Base-by-base conservation (phyloP, 1,139 yeast species). In the Pichia sp. region DNA sequence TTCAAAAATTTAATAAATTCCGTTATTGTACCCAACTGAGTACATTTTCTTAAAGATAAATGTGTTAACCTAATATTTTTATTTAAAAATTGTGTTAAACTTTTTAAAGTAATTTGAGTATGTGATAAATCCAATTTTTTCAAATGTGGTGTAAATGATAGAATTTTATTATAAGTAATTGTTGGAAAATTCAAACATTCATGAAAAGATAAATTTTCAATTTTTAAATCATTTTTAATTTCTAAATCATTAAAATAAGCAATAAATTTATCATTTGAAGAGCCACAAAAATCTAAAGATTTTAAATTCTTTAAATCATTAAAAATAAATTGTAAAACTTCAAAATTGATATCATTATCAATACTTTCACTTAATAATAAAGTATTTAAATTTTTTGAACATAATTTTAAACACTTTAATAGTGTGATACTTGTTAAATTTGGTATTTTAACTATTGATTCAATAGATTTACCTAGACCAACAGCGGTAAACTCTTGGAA, bases 361-460 rank as follows among this genome's bases (percentile, higher is more conserved):
- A 89, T 86, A 58, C 86, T 85, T 64, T 89, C 97, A 54, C 86
- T 78, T 2, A 89, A 94, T 52, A 88, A 70, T 64, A 89, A 87
- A 63, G 89, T 96, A 29, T 78, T 68, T 47, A 89, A 67, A 56
- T 85, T 83, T 0, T 89, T 86, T n/a, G 79, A 73, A 37, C 50
- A 42, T 55, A 80, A 67, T 46, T 69, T 64, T 39, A 89, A 70
- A 48, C 88, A 86, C 36, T 75, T 70, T 45, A 77, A 64, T 34
- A 89, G 80, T 3, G 96, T 89, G 32, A 72, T 68, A 42, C 83
- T 73, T 0, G 96, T 89, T 40, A 89, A 88, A 86, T 88, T 86
- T 66, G 88, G 95, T 57, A 89, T 89, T 66, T 86, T 95, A 65
- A 80, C 83, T 67, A 86, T 89, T 95, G 88, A 88, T 57, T 85